Evolutionary conservation across 371 early-diverging fungal genomes (phyloP).

Genomic region (Mortierella sp.): DNA sequence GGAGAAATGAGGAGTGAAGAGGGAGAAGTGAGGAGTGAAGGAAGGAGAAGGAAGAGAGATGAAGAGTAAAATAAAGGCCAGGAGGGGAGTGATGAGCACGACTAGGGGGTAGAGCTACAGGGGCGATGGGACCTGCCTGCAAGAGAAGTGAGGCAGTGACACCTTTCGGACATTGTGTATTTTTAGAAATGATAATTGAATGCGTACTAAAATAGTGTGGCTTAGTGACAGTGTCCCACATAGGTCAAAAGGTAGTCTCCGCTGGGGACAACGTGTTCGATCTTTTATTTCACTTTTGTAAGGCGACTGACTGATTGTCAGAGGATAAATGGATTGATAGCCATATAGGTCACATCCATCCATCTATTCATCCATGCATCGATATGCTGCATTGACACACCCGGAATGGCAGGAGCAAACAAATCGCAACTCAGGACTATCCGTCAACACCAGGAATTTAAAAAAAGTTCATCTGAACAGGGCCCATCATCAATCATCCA

Average conservation of each 20-base stretch:
- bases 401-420: background rate
- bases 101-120: background rate
- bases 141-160: background rate
- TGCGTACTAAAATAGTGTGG: background rate
- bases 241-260: background rate
- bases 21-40: background rate
- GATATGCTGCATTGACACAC: background rate
- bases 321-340: background rate
- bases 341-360: slow-evolving; percentile 14
- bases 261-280: slow-evolving; percentile 18
- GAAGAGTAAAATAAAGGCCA: background rate
- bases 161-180: background rate
- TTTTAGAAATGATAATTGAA: background rate
- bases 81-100: background rate
- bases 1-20: background rate
- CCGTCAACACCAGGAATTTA: too few species aligned
- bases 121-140: background rate
- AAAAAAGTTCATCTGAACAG: background rate
- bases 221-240: background rate
- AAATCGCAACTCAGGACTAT: background rate
- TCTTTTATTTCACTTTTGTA: slow-evolving; percentile 51
- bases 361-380: slow-evolving; percentile 23
- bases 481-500: background rate
- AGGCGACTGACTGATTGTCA: background rate
- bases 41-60: background rate